Conservation (phyloP, 331 rosid species). For the Prunus yedoensis region DNA sequence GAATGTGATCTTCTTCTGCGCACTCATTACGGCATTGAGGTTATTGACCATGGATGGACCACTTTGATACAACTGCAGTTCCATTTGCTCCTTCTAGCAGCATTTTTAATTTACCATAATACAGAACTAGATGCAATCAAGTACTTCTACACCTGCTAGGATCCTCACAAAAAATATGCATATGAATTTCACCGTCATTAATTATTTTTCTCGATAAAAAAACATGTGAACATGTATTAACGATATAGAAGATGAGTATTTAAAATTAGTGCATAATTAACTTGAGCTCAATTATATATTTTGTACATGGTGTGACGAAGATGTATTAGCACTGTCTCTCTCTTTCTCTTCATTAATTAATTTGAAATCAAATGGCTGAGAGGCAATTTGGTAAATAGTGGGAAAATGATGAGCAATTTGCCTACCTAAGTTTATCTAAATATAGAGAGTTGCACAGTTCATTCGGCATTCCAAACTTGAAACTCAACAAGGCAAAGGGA, state of each 20-base stretch:
- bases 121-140: neutral
- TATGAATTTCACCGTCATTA: neutral
- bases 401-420: neutral
- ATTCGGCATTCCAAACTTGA: constrained; percentile 9
- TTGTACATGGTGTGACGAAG: too few species aligned
- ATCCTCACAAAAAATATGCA: too few species aligned
- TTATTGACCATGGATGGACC: neutral
- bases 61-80: neutral
- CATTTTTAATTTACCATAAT: neutral
- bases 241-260: neutral
- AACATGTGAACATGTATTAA: neutral
- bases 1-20: neutral
- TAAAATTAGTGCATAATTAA: neutral
- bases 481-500: neutral
- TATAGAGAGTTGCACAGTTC: neutral
- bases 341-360: neutral
- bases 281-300: too few species aligned
- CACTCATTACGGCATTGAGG: neutral
- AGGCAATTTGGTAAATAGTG: neutral
- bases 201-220: neutral
- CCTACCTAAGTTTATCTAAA: neutral
- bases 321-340: neutral
- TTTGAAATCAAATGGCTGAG: neutral
- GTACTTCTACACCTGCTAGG: neutral
- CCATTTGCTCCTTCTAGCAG: neutral